Evolutionary conservation across 257 asterid species (phyloP), one percentile per base, ranked within the genome.

Genomic region (Ilex aquifolium): DNA sequence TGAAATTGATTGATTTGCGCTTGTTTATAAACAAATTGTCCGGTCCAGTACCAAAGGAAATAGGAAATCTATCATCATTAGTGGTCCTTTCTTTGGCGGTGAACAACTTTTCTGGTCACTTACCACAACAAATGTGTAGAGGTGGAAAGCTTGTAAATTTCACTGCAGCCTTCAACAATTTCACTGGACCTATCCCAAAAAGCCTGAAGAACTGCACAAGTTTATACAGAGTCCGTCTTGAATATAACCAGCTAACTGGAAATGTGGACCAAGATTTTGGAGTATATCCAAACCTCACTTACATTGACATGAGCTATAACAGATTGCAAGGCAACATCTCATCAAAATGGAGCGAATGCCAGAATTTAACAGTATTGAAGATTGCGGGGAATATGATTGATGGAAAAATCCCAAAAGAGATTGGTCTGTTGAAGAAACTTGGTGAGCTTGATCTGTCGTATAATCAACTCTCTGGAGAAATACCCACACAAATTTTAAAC

Each of bases 171-270:
- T 31, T 51, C 31, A 80, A 80, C 68, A 53, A n/a, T 3, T 68
- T 72, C 36, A 66, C 56, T 0, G 86, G 83, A 48, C 40, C 9
- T 62, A 27, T 69, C 17, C 81, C 83, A 0, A 58, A 3, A 69
- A 77, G 72, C 71, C 42, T 77, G 70, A 74, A 77, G 66, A 77
- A 59, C 52, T 80, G 86, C 32, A 59, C 73, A 4, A 71, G 69
- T 13, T 65, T 80, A 31, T 15, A 10, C 13, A 63, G 77, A 61
- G 66, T 57, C 14, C 44, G 69, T 57, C 71, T 77, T 12, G 71
- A 74, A 2, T 32, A 39, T 14, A 80, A 80, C 64, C 69, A 52
- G 5, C 31, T 81, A 15, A 58, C 76, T 0, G 75, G 82, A 52
- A 52, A 73, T 46, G 36, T 75, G 13, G 64, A 72, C 2, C 70